phyloP scores from a whole-genome alignment of 164 flowering plant species.

The Warburgia ugandensis region DNA sequence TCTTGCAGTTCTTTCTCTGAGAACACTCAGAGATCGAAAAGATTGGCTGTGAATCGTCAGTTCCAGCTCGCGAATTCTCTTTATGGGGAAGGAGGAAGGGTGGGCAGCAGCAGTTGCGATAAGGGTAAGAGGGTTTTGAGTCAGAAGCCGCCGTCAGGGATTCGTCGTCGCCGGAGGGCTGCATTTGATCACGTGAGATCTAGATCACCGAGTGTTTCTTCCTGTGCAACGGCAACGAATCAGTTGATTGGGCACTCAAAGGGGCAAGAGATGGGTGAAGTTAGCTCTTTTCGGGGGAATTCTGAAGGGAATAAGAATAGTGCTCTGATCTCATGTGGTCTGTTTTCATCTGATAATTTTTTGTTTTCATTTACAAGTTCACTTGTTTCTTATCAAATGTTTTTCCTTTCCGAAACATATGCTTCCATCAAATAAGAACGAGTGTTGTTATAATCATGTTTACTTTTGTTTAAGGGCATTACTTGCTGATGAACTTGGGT shows the following conservation, averaged over 20 bases:
- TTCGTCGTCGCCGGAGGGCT: slow-evolving; percentile 29
- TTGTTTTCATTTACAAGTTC: no score
- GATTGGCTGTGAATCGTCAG: slow-evolving; percentile 7
- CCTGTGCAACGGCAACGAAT: background rate
- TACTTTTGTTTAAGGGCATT: background rate
- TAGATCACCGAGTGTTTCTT: slow-evolving; percentile 22
- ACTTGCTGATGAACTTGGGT: slow-evolving; percentile 5
- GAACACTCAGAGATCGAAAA: slow-evolving; percentile 14
- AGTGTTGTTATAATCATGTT: background rate
- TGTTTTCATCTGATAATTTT: background rate
- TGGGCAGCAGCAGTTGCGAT: slow-evolving; percentile 11
- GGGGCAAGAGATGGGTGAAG: slow-evolving; percentile 14
- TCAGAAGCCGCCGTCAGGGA: slow-evolving; percentile 24
- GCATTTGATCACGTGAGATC: slow-evolving; percentile 15
- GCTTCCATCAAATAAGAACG: background rate
- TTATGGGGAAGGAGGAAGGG: background rate
- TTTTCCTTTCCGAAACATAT: background rate
- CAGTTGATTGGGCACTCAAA: background rate
- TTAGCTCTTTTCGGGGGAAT: slow-evolving; percentile 11
- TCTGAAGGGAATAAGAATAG: slow-evolving; percentile 2
- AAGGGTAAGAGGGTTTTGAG: slow-evolving; percentile 39
- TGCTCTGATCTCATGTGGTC: background rate
- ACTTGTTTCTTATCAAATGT: no score
- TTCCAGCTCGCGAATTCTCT: slow-evolving; percentile 2
- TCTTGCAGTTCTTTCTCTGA: slow-evolving; percentile 40